Conservation (phyloP, 192 early-diverging fungal species). For the Spizellomyces punctatus region DNA sequence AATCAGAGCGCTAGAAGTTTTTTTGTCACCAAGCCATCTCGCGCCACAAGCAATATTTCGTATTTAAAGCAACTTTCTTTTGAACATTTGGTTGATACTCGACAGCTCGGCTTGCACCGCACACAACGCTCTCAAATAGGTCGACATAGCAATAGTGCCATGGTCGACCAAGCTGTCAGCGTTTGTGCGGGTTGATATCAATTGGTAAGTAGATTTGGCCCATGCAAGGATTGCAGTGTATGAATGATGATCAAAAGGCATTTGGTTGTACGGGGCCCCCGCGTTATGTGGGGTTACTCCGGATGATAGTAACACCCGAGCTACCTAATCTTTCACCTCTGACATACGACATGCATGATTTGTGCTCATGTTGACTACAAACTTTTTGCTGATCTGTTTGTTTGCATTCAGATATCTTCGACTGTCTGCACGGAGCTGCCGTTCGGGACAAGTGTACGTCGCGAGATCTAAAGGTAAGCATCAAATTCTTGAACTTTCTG, state of each 20-base stretch:
- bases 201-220: background rate
- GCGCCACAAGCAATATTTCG: background rate
- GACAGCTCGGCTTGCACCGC: background rate
- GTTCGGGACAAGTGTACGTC: background rate
- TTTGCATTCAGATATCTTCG: background rate
- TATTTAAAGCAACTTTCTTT: background rate
- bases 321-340: slow-evolving; percentile 10
- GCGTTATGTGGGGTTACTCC: background rate
- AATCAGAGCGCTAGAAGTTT: background rate
- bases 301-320: slow-evolving; percentile 12
- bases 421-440: background rate
- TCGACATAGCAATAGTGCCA: too few species aligned
- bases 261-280: slow-evolving; percentile 14
- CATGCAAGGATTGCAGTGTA: background rate
- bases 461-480: background rate
- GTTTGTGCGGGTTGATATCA: background rate
- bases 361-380: background rate
- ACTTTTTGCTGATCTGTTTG: background rate
- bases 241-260: slow-evolving; percentile 16
- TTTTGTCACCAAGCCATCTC: background rate
- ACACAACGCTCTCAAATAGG: too few species aligned
- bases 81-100: background rate
- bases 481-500: background rate
- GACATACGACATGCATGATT: background rate
- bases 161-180: too few species aligned